Percentiles rank a stretch among this genome's conserved stretches.
Conservation (phyloP, 2,329 filamentous ascomycete genomes). For the Coniella vitis region DNA sequence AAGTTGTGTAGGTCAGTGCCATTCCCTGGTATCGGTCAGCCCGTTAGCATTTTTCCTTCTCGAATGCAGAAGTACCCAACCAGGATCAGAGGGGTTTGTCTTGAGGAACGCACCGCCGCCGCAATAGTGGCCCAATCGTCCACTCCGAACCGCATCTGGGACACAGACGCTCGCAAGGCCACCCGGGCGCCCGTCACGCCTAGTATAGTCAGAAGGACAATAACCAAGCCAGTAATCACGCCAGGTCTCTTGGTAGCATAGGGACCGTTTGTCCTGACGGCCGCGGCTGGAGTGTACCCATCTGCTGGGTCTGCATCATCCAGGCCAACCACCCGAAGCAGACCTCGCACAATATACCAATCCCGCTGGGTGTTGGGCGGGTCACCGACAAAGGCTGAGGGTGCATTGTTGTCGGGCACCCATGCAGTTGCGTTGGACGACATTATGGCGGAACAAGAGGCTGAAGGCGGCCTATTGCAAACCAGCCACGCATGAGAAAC, state of each 20-base stretch:
- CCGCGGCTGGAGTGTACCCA: constrained; percentile 17
- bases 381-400: constrained; percentile 14
- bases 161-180: constrained; percentile 20
- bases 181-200: constrained; percentile 24
- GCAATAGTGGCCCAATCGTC: constrained; percentile 28
- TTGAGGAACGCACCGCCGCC: constrained; percentile 22
- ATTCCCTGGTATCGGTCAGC: constrained; percentile 1
- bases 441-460: background rate
- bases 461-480: background rate
- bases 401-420: background rate
- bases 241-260: constrained; percentile 22
- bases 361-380: constrained; percentile 19
- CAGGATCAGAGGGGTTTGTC: no score
- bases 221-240: constrained; percentile 23
- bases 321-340: constrained; percentile 19
- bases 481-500: background rate
- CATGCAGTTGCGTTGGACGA: constrained; percentile 4
- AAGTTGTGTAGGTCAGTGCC: constrained; percentile 8
- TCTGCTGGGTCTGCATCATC: constrained; percentile 17
- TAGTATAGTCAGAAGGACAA: constrained; percentile 24
- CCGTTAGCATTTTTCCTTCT: background rate
- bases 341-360: constrained; percentile 24
- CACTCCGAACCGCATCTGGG: constrained; percentile 23
- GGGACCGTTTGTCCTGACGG: constrained; percentile 17
- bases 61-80: no score